phyloP scores from a whole-genome alignment of 805 yeast species.

The Candida taoyuanica region DNA sequence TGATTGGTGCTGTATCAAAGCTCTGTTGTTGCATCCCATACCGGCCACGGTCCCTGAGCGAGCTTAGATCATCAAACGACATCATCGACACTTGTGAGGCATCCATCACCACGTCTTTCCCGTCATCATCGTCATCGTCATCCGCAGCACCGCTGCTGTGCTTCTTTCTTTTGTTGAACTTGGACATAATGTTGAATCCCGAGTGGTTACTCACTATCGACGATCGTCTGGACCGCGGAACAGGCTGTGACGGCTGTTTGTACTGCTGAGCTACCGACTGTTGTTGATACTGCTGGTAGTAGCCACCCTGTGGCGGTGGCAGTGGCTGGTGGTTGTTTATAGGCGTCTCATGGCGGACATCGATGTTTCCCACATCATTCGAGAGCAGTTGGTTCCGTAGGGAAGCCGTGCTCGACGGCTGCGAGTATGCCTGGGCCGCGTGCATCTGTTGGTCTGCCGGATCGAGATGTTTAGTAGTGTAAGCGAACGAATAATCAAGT shows the following conservation, averaged over 20 bases:
- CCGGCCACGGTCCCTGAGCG: slow-evolving; percentile 61
- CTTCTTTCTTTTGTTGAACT: slow-evolving; percentile 13
- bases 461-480: too few species aligned
- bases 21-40: slow-evolving; percentile 42
- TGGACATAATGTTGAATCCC: slow-evolving; percentile 9
- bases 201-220: slow-evolving; percentile 18
- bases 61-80: slow-evolving; percentile 61
- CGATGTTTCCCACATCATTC: slow-evolving; percentile 40
- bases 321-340: slow-evolving; percentile 15
- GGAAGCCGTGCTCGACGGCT: slow-evolving; percentile 3
- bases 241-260: slow-evolving; percentile 16
- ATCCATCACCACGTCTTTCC: slow-evolving; percentile 31
- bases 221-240: slow-evolving; percentile 19
- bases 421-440: slow-evolving; percentile 13
- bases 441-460: slow-evolving; percentile 4
- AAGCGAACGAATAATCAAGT: too few species aligned
- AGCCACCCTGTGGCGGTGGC: slow-evolving; percentile 14
- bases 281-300: slow-evolving; percentile 13
- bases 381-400: slow-evolving; percentile 35
- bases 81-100: slow-evolving; percentile 35
- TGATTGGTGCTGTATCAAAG: slow-evolving; percentile 65
- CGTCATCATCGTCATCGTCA: slow-evolving; percentile 35
- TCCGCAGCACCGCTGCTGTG: slow-evolving; percentile 22
- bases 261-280: slow-evolving; percentile 8
- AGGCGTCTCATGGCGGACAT: slow-evolving; percentile 39